Conservation (phyloP, 306 rosid species). For the Castanea mollissima region DNA sequence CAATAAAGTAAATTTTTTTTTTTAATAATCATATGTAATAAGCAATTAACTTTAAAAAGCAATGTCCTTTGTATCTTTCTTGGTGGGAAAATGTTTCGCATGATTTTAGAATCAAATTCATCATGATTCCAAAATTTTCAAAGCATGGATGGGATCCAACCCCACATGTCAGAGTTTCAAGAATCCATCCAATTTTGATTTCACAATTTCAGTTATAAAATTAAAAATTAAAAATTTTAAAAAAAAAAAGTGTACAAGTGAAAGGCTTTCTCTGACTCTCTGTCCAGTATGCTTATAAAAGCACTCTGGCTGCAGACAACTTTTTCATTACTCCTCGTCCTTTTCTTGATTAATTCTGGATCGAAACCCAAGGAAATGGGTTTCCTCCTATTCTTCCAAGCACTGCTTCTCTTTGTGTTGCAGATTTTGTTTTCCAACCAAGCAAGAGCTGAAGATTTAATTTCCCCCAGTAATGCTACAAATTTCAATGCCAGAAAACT, state of each 20-base stretch:
- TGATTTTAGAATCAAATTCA: conserved; percentile 23
- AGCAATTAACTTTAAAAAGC: not conserved
- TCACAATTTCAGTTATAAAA: conserved; percentile 12
- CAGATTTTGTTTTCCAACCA: conserved; percentile 47
- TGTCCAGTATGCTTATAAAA: conserved; percentile 37
- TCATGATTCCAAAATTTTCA: conserved; percentile 31
- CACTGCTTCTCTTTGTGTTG: conserved; percentile 23
- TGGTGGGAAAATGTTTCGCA: conserved; percentile 26
- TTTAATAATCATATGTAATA: not conserved
- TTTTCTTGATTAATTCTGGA: conserved; percentile 26
- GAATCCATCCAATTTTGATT: conserved; percentile 6
- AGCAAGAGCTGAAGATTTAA: conserved; percentile 40
- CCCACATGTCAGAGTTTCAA: conserved; percentile 43
- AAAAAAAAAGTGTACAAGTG: conserved; percentile 31
- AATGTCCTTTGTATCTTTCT: conserved; percentile 7
- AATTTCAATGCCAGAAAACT: conserved; percentile 36
- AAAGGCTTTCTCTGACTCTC: not conserved
- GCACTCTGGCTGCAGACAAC: conserved; percentile 28
- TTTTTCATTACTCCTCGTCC: conserved; percentile 37
- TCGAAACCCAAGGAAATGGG: conserved; percentile 72
- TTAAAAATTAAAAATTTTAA: not conserved
- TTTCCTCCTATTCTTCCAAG: conserved; percentile 18
- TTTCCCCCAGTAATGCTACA: conserved; percentile 10
- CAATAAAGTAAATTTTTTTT: too few relatives aligned
- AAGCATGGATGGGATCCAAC: conserved; percentile 33